Evolutionary conservation across 106 monocot genomes (phyloP), one percentile per base, ranked within the genome.

Genomic region (Gastrodia elata): DNA sequence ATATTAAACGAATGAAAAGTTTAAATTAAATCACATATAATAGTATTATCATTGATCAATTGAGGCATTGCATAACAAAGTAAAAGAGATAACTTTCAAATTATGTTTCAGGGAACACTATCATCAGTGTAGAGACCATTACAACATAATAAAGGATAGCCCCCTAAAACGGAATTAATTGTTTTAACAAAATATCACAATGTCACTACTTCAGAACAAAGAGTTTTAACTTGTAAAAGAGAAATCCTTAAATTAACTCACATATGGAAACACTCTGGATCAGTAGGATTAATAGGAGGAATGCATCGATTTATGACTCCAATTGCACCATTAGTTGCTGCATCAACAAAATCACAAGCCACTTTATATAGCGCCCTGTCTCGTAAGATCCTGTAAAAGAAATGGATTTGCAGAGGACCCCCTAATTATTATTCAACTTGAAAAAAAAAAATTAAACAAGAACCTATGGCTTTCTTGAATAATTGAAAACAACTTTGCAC

Each of bases 181-280:
- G 5, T n/a, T 10, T 61, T 32, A 33, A 32, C 30, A 16, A 67
- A 67, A 0, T 38, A 35, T 20, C 20, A 37, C 38, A 38, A 11
- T 18, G 37, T 67, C 67, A 67, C 38, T n/a, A 67, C 1, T 38
- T 14, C 15, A 2, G 34, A 16, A 10, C 16, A 67, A 67, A 14
- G 15, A 67, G n/a, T n/a, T 36, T 37, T 67, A 37, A 67, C 16
- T 37, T 15, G 3, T 18, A 20, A 65, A 38, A 65, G 4, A 67
- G 22, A 61, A 33, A 22, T 65, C 16, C 14, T 10, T 6, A 32
- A 61, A 15, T 44, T 75, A n/a, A 83, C 93, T 91, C 73, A 98
- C 98, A 98, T 98, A 72, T 98, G 98, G 68, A 98, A 98, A 80
- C 93, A 93, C 67, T 98, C 98, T 5, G 93, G 98, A 84, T 98